Evolutionary conservation across 345 rosid species (phyloP).

Genomic region (Salix purpurea): DNA sequence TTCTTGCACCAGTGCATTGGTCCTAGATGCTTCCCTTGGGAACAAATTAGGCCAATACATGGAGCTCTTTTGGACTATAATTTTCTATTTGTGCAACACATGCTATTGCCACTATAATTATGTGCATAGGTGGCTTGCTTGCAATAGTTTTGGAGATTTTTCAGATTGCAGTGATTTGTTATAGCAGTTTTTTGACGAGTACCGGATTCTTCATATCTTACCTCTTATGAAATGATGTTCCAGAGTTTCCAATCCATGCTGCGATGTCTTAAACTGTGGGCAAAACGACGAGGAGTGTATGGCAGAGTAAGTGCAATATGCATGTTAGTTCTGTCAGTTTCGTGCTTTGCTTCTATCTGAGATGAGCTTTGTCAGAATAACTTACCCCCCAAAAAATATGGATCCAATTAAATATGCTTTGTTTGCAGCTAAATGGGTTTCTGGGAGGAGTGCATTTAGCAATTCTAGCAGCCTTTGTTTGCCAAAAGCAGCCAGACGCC

Average conservation of each 20-base stretch:
- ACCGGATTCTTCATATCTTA: neutral
- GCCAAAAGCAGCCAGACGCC: slow-evolving; percentile 41
- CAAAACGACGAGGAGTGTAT: slow-evolving; percentile 53
- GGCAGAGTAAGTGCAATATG: slow-evolving; percentile 43
- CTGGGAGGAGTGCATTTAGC: slow-evolving; percentile 62
- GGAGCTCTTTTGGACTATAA: too few relatives aligned
- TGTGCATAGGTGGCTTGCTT: too few relatives aligned
- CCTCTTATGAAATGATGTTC: slow-evolving; percentile 7
- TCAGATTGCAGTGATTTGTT: neutral
- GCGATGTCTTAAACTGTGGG: slow-evolving; percentile 54
- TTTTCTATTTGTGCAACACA: too few relatives aligned
- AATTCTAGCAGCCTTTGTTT: slow-evolving; percentile 47
- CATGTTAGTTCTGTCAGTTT: neutral
- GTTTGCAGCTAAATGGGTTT: slow-evolving; percentile 52
- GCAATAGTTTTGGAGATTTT: neutral
- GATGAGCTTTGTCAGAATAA: slow-evolving; percentile 10
- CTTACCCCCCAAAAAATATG: neutral
- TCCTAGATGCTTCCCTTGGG: too few relatives aligned
- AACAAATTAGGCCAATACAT: too few relatives aligned
- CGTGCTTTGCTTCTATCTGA: slow-evolving; percentile 1
- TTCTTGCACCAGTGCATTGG: too few relatives aligned
- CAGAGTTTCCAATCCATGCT: slow-evolving; percentile 51
- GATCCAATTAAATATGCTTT: neutral
- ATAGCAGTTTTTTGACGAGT: neutral
- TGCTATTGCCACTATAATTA: too few relatives aligned